Base-by-base conservation (phyloP, 495 filamentous ascomycete species). In the Neurospora sp. region DNA sequence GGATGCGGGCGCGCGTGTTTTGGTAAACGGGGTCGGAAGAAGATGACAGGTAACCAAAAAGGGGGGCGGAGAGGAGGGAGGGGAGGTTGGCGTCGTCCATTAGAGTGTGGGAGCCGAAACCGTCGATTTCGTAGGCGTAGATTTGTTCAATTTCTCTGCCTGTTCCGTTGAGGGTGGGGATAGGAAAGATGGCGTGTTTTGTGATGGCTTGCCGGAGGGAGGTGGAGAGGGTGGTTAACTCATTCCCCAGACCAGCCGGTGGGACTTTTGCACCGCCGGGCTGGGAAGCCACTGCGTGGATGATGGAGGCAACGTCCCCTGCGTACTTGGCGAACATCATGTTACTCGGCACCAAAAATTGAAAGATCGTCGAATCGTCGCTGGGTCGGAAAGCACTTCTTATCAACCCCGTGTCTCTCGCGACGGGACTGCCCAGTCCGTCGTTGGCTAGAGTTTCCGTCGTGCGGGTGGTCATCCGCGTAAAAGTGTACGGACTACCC, bases 51-150 rank as follows among this genome's bases (percentile, higher is more conserved):
- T 85, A 90, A 11, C 84, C 85, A 37, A 87, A 79, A 70, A 90
- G 79, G 0, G 89, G 87, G 44, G 86, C 83, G 9, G 84, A 81
- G 18, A 90, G 82, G 6, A 91, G 80, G 8, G 82, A 85, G 0
- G 89, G 88, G 69, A 91, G 82, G 74, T 91, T 91, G 38, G 89
- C 88, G 73, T 91, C 89, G 71, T 90, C 89, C 89, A 89, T 89
- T 37, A 88, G 76, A 35, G 82, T 84, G 44, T 82, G 77, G 8
- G 78, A 78, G 61, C 87, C 87, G 66, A 85, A 90, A 12, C 89
- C 89, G 73, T 90, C 88, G 8, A 89, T 82, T 76, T 91, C 89
- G 73, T 86, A 91, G 5, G 89, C 88, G 73, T 86, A 91, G 11
- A 90, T 82, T 38, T 75, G 75, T 35, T 84, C 78, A 3, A n/a